A percentile compares a stretch with the other conserved stretches of the same genome.
These are phyloP conservation scores for Diplosphaera chodatii DNA, from an alignment of 139 green algal species.

Conservation along the genomic window DNA sequence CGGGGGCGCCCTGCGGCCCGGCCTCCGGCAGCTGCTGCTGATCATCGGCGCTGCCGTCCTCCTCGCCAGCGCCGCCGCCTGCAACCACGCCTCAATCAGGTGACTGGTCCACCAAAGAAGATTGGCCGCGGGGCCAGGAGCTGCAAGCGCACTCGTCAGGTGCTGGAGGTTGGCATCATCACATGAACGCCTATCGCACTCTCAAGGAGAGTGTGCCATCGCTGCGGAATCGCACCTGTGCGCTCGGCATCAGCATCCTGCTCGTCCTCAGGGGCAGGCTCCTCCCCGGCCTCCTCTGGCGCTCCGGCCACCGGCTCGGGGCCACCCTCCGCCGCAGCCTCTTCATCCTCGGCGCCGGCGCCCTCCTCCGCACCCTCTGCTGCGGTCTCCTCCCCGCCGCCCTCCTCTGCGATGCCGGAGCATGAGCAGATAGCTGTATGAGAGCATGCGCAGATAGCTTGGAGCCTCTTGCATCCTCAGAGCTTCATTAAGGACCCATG, in stretches of 20 bases:
- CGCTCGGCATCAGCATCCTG: neutral
- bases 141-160: no score
- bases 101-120: no score
- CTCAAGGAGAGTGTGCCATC: no score
- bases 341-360: conserved; percentile 21
- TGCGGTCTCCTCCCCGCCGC: conserved; percentile 10
- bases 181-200: no score
- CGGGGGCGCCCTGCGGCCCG: conserved; percentile 43
- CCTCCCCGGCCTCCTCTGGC: conserved; percentile 17
- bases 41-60: conserved; percentile 1
- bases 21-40: conserved; percentile 27
- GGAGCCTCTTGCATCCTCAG: no score
- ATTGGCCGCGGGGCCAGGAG: no score
- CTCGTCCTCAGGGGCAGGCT: conserved; percentile 12
- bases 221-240: neutral
- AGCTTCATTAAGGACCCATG: no score
- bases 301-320: conserved; percentile 1
- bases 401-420: conserved; percentile 15
- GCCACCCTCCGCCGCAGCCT: conserved; percentile 18
- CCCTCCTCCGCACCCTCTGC: conserved; percentile 6
- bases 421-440: no score
- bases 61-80: neutral
- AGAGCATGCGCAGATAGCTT: no score
- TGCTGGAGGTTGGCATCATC: no score
- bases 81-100: no score